These are phyloP conservation scores for Tranzscheliella williamsii DNA, from an alignment of 1,284 basidiomycete genomes.

Conservation along the genomic window DNA sequence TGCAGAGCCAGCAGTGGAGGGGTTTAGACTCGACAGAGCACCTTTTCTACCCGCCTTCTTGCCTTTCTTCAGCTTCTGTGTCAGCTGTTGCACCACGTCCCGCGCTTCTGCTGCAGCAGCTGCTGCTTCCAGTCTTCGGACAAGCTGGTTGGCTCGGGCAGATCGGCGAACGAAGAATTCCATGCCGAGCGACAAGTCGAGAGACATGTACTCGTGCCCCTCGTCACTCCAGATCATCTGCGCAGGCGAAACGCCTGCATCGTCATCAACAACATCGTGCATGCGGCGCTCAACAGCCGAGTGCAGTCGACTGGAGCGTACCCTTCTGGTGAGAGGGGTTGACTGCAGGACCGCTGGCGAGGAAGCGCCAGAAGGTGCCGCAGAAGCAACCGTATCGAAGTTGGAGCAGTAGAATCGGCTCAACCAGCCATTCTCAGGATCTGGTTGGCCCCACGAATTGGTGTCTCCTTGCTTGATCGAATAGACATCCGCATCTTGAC, in stretches of 20 bases:
- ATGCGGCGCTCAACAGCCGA: conserved; percentile 32
- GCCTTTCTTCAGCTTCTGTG: conserved; percentile 32
- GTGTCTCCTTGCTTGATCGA: conserved; percentile 32
- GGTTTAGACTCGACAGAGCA: conserved; percentile 29
- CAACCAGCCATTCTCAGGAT: conserved; percentile 53
- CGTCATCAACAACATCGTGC: conserved; percentile 32
- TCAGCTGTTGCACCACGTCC: conserved; percentile 29
- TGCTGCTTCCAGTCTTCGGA: conserved; percentile 47
- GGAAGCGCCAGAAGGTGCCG: conserved; percentile 15
- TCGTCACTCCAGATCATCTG: conserved; percentile 50
- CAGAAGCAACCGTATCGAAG: conserved; percentile 34
- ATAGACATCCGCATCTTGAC: conserved; percentile 39
- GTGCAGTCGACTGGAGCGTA: conserved; percentile 25
- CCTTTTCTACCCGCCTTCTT: conserved; percentile 21
- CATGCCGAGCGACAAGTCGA: conserved; percentile 47
- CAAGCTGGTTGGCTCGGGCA: conserved; percentile 49
- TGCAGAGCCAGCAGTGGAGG: conserved; percentile 19
- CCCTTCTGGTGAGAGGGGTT: conserved; percentile 30
- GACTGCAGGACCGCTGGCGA: conserved; percentile 35
- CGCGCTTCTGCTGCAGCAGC: conserved; percentile 34
- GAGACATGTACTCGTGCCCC: conserved; percentile 50
- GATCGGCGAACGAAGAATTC: conserved; percentile 54
- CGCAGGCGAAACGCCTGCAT: conserved; percentile 25
- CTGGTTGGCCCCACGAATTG: conserved; percentile 44
- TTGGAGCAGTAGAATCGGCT: conserved; percentile 54